phyloP scores from a whole-genome alignment of 768 basidiomycete genomes.

The Kockovaella imperatae region DNA sequence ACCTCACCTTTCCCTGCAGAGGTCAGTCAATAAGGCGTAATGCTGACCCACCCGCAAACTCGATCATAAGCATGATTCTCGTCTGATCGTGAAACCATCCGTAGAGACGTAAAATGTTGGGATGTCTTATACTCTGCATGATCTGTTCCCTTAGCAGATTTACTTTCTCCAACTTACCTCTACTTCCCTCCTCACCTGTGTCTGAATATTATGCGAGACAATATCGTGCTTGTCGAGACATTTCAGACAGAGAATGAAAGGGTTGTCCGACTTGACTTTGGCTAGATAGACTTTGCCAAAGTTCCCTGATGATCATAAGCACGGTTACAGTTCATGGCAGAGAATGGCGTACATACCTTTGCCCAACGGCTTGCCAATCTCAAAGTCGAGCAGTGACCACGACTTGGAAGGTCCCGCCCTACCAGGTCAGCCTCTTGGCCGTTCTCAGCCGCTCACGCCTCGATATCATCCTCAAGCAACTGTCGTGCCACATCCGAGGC shows the following conservation, averaged over 20 bases:
- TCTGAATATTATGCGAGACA: slow-evolving; percentile 78
- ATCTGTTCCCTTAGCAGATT: slow-evolving; percentile 8
- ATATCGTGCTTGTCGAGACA: slow-evolving; percentile 94
- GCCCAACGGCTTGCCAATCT: slow-evolving; percentile 34
- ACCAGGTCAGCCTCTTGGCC: neutral
- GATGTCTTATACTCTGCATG: slow-evolving; percentile 56
- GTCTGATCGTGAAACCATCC: slow-evolving; percentile 98
- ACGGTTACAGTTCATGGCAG: neutral
- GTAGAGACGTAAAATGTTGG: slow-evolving; percentile 84
- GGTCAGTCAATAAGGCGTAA: slow-evolving; percentile 1
- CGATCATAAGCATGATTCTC: slow-evolving; percentile 95
- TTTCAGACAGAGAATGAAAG: slow-evolving; percentile 90
- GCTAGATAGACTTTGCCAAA: slow-evolving; percentile 99
- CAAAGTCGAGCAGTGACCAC: slow-evolving; percentile 29
- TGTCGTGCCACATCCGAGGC: too few relatives aligned
- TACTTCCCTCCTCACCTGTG: slow-evolving; percentile 92
- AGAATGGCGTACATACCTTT: slow-evolving; percentile 21
- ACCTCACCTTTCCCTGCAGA: slow-evolving; percentile 60
- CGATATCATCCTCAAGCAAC: slow-evolving; percentile 53
- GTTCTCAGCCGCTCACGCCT: slow-evolving; percentile 5
- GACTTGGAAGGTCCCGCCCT: neutral
- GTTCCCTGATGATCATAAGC: slow-evolving; percentile 57
- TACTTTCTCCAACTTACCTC: slow-evolving; percentile 54
- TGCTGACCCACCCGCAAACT: slow-evolving; percentile 73
- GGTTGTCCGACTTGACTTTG: slow-evolving; percentile 67